Conservation (phyloP, 2,329 filamentous ascomycete species). For the Taxawa tesnikishii region DNA sequence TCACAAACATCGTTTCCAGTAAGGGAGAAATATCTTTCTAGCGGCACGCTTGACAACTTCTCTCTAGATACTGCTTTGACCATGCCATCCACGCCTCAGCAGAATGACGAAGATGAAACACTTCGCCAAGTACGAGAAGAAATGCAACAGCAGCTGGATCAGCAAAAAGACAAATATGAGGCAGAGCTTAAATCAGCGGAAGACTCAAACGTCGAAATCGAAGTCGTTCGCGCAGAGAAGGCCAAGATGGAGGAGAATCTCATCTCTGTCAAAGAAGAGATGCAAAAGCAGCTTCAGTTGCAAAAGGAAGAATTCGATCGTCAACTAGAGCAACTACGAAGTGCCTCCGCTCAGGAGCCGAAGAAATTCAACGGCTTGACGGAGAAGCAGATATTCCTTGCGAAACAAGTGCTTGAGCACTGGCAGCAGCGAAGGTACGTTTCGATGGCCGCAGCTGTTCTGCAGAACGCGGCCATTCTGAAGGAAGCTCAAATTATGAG, state of each 20-base stretch:
- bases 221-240: slow-evolving; percentile 76
- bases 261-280: slow-evolving; percentile 67
- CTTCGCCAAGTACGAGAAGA: slow-evolving; percentile 66
- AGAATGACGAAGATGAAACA: slow-evolving; percentile 64
- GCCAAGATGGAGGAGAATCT: slow-evolving; percentile 73
- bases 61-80: slow-evolving; percentile 89
- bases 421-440: slow-evolving; percentile 85
- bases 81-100: slow-evolving; percentile 82
- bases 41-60: slow-evolving; percentile 77
- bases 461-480: slow-evolving; percentile 74
- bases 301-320: slow-evolving; percentile 79
- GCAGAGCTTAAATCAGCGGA: slow-evolving; percentile 66
- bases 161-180: slow-evolving; percentile 72
- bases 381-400: slow-evolving; percentile 59
- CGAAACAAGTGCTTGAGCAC: slow-evolving; percentile 52
- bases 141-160: slow-evolving; percentile 72
- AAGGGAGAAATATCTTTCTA: slow-evolving; percentile 91
- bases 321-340: slow-evolving; percentile 63
- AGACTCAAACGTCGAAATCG: slow-evolving; percentile 63
- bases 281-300: slow-evolving; percentile 71
- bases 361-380: slow-evolving; percentile 49
- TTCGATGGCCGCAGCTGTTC: slow-evolving; percentile 80
- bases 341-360: slow-evolving; percentile 37
- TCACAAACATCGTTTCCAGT: slow-evolving; percentile 78
- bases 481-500: slow-evolving; percentile 98